phyloP scores from a whole-genome alignment of 1,284 basidiomycete genomes.

The Pascua guehoae region DNA sequence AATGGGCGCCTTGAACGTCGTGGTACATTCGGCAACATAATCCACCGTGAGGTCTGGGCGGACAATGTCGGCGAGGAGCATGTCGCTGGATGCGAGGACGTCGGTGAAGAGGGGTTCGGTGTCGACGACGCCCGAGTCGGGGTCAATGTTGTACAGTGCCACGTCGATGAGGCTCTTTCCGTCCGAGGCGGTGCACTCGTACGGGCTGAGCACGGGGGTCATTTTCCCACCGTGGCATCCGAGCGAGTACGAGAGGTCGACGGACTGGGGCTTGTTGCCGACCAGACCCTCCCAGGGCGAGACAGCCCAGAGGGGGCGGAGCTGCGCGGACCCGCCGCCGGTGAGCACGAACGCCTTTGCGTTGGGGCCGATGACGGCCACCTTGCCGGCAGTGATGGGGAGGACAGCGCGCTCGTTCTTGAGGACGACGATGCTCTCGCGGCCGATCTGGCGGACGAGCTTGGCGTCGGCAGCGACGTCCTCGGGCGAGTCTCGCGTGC shows the following conservation, averaged over 20 bases:
- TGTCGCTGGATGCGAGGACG: conserved; percentile 9
- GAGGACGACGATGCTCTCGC: conserved; percentile 58
- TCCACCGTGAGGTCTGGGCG: conserved; percentile 15
- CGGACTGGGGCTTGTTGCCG: conserved; percentile 45
- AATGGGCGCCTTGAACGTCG: conserved; percentile 23
- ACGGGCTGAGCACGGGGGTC: conserved; percentile 23
- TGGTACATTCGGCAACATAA: conserved; percentile 24
- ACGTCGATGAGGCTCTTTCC: conserved; percentile 27
- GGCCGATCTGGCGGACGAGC: conserved; percentile 25
- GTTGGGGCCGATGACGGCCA: conserved; percentile 61
- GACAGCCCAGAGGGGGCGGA: conserved; percentile 54
- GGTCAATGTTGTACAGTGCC: conserved; percentile 19
- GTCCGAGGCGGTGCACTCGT: conserved; percentile 21
- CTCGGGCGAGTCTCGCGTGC: conserved; percentile 20
- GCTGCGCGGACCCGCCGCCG: conserved; percentile 57
- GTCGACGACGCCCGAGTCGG: conserved; percentile 11
- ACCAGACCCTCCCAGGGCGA: conserved; percentile 57
- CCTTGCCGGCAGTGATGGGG: conserved; percentile 31
- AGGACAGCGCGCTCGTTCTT: conserved; percentile 51
- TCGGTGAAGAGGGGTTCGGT: conserved; percentile 4
- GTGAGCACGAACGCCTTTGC: conserved; percentile 56
- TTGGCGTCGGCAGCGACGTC: conserved; percentile 22
- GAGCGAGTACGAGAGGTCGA: conserved; percentile 51
- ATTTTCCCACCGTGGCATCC: conserved; percentile 24
- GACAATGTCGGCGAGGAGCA: conserved; percentile 30